phyloP scores from a whole-genome alignment of 2,329 filamentous ascomycete species.

The Chaetomiaceae sp. region DNA sequence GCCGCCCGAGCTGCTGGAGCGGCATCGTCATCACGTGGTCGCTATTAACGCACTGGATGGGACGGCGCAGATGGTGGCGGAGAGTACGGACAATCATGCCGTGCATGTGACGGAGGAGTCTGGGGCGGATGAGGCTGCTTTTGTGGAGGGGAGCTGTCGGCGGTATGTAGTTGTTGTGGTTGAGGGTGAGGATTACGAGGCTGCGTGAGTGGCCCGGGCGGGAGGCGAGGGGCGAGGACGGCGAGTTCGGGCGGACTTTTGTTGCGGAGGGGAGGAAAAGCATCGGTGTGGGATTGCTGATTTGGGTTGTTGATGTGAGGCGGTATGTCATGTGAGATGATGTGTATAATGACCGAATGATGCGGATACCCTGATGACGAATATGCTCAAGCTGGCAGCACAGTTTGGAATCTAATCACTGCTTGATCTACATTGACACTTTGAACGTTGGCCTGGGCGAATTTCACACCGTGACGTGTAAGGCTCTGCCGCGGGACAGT shows the following conservation, averaged over 20 bases:
- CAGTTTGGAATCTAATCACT: not conserved
- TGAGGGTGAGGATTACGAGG: conserved; percentile 16
- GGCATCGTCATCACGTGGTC: conserved; percentile 24
- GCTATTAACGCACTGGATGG: conserved; percentile 25
- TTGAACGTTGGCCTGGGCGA: no score
- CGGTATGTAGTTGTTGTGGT: conserved; percentile 22
- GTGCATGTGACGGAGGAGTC: conserved; percentile 23
- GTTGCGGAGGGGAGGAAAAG: not conserved
- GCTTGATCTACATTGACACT: no score
- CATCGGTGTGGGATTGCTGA: not conserved
- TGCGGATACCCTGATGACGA: conserved; percentile 9
- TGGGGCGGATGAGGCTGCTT: conserved; percentile 9
- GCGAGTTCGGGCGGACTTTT: not conserved
- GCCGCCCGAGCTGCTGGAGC: conserved; percentile 21
- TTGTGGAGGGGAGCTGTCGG: conserved; percentile 11
- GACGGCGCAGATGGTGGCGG: conserved; percentile 18
- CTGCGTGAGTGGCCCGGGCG: not conserved
- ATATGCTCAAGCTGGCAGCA: conserved; percentile 1
- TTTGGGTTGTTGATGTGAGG: conserved; percentile 1
- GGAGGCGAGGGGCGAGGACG: no score
- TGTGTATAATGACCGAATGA: conserved; percentile 2
- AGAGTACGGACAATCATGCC: conserved; percentile 17
- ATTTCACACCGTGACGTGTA: no score
- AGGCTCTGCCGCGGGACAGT: no score
- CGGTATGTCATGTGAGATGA: not conserved